Base-by-base conservation (phyloP, 495 filamentous ascomycete genomes). In the Pyronema domesticum region DNA sequence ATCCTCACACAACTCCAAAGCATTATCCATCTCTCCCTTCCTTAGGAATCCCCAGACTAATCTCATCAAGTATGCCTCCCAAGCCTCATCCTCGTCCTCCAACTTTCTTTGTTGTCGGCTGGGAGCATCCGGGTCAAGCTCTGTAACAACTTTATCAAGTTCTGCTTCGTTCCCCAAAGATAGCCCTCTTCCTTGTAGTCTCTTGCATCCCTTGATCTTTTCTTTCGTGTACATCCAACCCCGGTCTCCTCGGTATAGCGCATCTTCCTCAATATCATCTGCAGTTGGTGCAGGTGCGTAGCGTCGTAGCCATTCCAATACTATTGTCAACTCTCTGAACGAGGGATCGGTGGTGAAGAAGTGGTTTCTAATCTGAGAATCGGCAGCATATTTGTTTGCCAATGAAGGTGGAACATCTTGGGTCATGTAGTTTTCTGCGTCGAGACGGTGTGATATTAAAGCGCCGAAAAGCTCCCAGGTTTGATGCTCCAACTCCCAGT, bases 211-310 rank as follows among this genome's bases (percentile, higher is more conserved):
- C 70, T 98, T 98, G 66, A 98, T 83, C 14, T 81, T 80, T 61
- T 83, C 80, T 57, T 86, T 85, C 0, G 93, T 94, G 64, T 93
- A 83, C 19, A 95, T 74, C 89, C 89, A 95, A 23, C 89, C 88
- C 63, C 85, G 79, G 9, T 83, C 77, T 70, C 89, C 83, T 1
- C 84, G 78, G 51, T 79, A 74, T 1, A 73, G 71, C 58, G 61
- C 78, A 71, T 71, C 79, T 68, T 64, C 80, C 70, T 71, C 61
- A 35, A 61, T 57, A 45, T 46, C 43, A 18, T 80, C 67, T 67
- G 85, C 77, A 69, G 83, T 65, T 87, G 76, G 58, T 85, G 78
- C 54, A 79, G 74, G 50, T 3, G 86, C 82, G 45, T 78, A 83
- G 55, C 69, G 73, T 63, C 89, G 82, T 18, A 98, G 68, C 84